These are phyloP conservation scores for Sporothrix schenckii DNA, from an alignment of 2,329 filamentous ascomycete species.

Conservation along the genomic window DNA sequence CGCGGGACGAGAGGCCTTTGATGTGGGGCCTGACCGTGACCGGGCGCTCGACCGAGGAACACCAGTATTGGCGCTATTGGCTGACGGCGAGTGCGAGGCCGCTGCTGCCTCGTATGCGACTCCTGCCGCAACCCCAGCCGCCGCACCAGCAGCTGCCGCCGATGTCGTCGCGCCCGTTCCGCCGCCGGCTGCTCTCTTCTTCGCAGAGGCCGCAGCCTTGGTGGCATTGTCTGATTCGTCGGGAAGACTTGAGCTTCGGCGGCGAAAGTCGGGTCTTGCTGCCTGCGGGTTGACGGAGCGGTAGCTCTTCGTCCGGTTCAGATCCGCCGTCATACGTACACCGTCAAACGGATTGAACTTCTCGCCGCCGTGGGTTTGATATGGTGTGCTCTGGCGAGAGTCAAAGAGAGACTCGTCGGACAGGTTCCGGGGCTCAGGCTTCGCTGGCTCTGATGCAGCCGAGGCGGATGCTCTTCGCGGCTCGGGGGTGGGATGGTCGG, in stretches of 20 bases:
- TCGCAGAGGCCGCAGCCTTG: constrained; percentile 29
- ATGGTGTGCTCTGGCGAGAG: constrained; percentile 60
- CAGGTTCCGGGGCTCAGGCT: constrained; percentile 35
- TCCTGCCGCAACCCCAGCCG: constrained; percentile 4
- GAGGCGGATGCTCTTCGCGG: constrained; percentile 49
- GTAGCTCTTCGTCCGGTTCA: constrained; percentile 53
- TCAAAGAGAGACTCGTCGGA: constrained; percentile 46
- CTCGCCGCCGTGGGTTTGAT: constrained; percentile 59
- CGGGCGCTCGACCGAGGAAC: constrained; percentile 25
- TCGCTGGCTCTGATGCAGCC: constrained; percentile 49
- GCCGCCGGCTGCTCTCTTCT: constrained; percentile 2
- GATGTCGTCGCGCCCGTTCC: too few relatives aligned
- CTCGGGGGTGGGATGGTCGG: constrained; percentile 30
- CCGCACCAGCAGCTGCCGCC: not conserved
- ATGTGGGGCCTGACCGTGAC: constrained; percentile 15
- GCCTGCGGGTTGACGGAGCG: constrained; percentile 42
- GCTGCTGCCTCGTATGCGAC: not conserved
- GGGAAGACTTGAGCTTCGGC: constrained; percentile 43
- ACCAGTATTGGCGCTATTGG: constrained; percentile 24
- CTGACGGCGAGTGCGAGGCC: not conserved
- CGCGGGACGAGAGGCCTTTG: not conserved
- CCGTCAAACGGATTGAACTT: constrained; percentile 62
- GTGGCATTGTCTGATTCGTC: constrained; percentile 40
- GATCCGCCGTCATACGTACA: constrained; percentile 39
- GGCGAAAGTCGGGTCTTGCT: constrained; percentile 37